A percentile compares a stretch with the other conserved stretches of the same genome.
Evolutionary conservation across 805 yeast species (phyloP).

Genomic region (Candida gorgasii): DNA sequence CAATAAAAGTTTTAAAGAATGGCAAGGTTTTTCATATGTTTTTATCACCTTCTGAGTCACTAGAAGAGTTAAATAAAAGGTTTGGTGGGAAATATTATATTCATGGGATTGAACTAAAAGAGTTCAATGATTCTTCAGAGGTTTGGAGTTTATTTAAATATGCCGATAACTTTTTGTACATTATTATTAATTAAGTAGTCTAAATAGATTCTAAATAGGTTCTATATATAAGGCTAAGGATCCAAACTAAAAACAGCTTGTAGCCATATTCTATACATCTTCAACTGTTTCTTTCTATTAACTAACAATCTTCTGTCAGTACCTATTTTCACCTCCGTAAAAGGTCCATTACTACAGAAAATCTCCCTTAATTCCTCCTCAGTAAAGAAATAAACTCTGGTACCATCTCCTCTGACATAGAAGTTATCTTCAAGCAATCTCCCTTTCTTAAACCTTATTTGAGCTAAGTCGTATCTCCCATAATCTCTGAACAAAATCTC

Average conservation of each 20-base stretch:
- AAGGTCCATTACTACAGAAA: conserved; percentile 50
- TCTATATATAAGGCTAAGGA: too few relatives aligned
- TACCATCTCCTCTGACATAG: conserved; percentile 96
- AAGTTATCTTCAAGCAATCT: conserved; percentile 88
- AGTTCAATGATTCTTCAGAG: conserved; percentile 18
- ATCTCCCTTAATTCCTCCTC: conserved; percentile 85
- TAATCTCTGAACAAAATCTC: conserved; percentile 87
- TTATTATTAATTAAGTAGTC: conserved; percentile 15
- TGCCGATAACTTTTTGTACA: conserved; percentile 39
- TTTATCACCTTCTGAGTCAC: not conserved
- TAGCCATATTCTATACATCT: conserved; percentile 96
- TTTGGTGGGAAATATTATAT: conserved; percentile 18
- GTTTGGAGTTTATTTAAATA: conserved; percentile 36
- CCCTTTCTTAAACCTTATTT: conserved; percentile 86
- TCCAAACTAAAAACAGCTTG: conserved; percentile 76
- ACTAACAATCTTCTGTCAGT: conserved; percentile 90
- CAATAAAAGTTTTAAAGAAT: conserved; percentile 48
- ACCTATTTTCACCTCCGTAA: conserved; percentile 74
- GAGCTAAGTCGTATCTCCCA: conserved; percentile 95
- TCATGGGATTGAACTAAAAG: conserved; percentile 32
- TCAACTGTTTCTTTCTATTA: conserved; percentile 85
- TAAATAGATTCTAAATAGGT: too few relatives aligned
- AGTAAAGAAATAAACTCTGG: conserved; percentile 94
- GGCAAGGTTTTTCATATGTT: conserved; percentile 32
- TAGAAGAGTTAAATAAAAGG: not conserved